Conservation (phyloP, 306 rosid species). For the Glycyrrhiza uralensis region DNA sequence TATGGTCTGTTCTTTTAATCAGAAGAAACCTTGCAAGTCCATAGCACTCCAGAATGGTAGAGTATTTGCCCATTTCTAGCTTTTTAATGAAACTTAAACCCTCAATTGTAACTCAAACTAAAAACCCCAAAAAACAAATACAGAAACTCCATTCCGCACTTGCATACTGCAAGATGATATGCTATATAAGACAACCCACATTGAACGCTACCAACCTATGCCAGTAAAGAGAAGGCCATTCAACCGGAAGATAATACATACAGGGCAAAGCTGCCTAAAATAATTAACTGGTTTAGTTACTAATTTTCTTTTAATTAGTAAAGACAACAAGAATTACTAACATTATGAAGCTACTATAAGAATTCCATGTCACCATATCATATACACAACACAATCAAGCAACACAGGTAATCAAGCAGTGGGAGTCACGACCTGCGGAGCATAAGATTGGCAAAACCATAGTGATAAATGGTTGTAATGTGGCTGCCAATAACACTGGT, state of each 20-base stretch:
- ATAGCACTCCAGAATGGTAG: not conserved
- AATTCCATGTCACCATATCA: not conserved
- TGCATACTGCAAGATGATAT: not conserved
- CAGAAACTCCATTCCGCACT: not conserved
- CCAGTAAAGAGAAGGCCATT: not conserved
- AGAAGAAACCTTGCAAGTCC: not conserved
- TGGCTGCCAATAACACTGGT: conserved; percentile 88
- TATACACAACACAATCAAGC: not conserved
- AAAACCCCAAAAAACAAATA: not conserved
- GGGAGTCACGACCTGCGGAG: conserved; percentile 56
- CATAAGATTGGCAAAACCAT: conserved; percentile 97
- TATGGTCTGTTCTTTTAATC: not conserved
- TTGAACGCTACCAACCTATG: not conserved
- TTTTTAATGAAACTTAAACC: not conserved
- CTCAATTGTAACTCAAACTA: not conserved
- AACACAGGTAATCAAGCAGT: not conserved
- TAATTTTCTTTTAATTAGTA: not conserved
- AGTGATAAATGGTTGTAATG: conserved; percentile 87
- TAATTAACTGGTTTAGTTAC: not conserved
- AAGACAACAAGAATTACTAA: not conserved
- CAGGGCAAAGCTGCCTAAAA: not conserved
- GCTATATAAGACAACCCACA: not conserved
- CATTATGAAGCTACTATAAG: not conserved
- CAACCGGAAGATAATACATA: not conserved
- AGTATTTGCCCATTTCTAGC: not conserved